Base-by-base conservation (phyloP, 2,329 filamentous ascomycete genomes). In the Penicillium frequentans region DNA sequence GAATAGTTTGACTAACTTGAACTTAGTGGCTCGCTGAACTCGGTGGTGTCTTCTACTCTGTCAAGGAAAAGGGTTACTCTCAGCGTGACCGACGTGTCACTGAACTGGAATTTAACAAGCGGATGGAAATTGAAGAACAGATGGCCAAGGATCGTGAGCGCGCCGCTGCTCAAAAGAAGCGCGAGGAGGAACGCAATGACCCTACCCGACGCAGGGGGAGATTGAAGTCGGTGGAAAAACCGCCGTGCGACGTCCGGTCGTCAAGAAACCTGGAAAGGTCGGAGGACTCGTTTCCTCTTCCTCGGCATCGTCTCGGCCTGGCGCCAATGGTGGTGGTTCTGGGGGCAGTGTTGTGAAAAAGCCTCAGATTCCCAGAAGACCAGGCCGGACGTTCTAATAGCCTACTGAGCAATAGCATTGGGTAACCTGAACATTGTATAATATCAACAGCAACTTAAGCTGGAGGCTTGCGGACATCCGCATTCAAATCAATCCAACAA, bases 21-120 rank as follows among this genome's bases (percentile, higher is more conserved):
- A 37, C 4, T 3, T 48, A 78, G 75, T 99, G 95, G 95, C 85
- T 99, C 42, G 95, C 95, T 7, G 95, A 99, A 72, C 81, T 99
- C 6, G 95, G 96, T 33, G 95, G 93, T 1, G 95, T 99, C 0
- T 99, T 99, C 75, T 99, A 98, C 75, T 95, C 90, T 1, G 85
- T 99, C 70, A 97, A 96, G 77, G 93, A 98, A 77, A 99, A 99
- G 76, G 95, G 93, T 1, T 99, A 96, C 72, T 96, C 90, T 14
- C 86, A 88, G 13, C 83, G 90, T 26, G 90, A 96, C 68, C 93
- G 92, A 76, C 85, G 90, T 53, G 86, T 96, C 48, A 93, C 89
- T 0, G 93, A 98, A 77, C 88, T 87, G 16, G 93, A 97, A 73
- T 96, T 96, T 73, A 97, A 96, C 71, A 83, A 86, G 51, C 92